These are phyloP conservation scores for Cardiosporidium cionae DNA, from an alignment of 169 alveolate genomes.

Conservation along the genomic window DNA sequence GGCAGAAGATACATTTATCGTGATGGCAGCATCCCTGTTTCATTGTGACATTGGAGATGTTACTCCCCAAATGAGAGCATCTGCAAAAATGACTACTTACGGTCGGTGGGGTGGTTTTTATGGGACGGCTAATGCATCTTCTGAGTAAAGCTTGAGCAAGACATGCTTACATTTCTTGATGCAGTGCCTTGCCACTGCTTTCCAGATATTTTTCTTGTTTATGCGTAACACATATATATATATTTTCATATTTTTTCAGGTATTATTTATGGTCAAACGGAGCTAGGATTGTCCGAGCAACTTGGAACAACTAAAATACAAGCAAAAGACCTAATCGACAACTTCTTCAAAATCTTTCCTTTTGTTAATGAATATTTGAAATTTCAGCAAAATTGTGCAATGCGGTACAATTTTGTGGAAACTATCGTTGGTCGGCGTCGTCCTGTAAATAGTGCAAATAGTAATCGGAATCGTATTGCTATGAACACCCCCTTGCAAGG, in stretches of 20 bases:
- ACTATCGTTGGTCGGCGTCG: conserved; percentile 50
- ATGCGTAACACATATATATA: no score
- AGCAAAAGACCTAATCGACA: conserved; percentile 35
- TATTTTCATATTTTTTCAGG: no score
- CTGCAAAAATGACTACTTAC: conserved; percentile 50
- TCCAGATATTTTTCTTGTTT: no score
- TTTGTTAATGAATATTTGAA: conserved; percentile 38
- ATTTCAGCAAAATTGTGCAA: conserved; percentile 33
- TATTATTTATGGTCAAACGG: conserved; percentile 50
- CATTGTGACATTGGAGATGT: conserved; percentile 30
- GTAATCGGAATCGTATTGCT: conserved; percentile 40
- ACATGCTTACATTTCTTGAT: no score
- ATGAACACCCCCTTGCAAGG: conserved; percentile 60
- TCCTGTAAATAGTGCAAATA: conserved; percentile 11
- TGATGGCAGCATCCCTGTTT: conserved; percentile 41
- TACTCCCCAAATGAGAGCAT: conserved; percentile 39
- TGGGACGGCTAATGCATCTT: neutral
- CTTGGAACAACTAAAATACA: conserved; percentile 32
- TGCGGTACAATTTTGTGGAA: conserved; percentile 28
- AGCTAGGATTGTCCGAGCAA: conserved; percentile 42
- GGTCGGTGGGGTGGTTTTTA: conserved; percentile 15
- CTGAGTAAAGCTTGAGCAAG: neutral
- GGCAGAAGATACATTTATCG: conserved; percentile 31
- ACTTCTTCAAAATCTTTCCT: conserved; percentile 37
- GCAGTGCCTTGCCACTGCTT: no score